Percentiles rank a stretch among this genome's conserved stretches.
These are phyloP conservation scores for Angomonas deanei DNA, from an alignment of 208 protist species.

Conservation along the genomic window DNA sequence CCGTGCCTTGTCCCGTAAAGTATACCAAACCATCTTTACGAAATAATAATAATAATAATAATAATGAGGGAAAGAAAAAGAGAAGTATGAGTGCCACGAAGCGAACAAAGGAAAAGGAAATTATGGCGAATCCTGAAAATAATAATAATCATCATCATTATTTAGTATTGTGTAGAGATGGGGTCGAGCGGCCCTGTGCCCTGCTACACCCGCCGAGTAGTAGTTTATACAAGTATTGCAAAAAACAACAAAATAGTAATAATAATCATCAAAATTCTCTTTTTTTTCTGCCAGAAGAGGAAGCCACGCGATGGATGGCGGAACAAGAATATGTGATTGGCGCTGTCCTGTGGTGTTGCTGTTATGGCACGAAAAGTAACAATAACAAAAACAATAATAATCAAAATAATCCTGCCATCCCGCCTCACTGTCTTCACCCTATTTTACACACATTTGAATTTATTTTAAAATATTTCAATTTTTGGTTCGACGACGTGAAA, in stretches of 20 bases:
- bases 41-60: background rate
- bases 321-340: slow-evolving; percentile 86
- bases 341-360: slow-evolving; percentile 55
- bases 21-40: too few relatives aligned
- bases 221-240: too few relatives aligned
- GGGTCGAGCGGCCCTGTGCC: slow-evolving; percentile 11
- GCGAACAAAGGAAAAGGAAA: background rate
- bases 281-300: slow-evolving; percentile 45
- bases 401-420: background rate
- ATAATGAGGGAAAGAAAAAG: too few relatives aligned
- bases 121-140: background rate
- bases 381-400: too few relatives aligned
- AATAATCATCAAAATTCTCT: too few relatives aligned
- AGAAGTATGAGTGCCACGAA: background rate
- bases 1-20: slow-evolving; percentile 8
- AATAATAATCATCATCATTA: background rate
- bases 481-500: too few relatives aligned
- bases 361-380: background rate
- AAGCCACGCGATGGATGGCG: slow-evolving; percentile 65
- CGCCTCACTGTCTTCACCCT: background rate
- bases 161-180: slow-evolving; percentile 4
- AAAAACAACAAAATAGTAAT: too few relatives aligned
- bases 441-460: background rate
- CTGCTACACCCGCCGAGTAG: background rate
- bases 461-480: background rate